Percentiles rank a stretch among this genome's conserved stretches.
These are phyloP conservation scores for Pythium phragmiticola DNA, from an alignment of 352 stramenopile genomes.

Conservation along the genomic window DNA sequence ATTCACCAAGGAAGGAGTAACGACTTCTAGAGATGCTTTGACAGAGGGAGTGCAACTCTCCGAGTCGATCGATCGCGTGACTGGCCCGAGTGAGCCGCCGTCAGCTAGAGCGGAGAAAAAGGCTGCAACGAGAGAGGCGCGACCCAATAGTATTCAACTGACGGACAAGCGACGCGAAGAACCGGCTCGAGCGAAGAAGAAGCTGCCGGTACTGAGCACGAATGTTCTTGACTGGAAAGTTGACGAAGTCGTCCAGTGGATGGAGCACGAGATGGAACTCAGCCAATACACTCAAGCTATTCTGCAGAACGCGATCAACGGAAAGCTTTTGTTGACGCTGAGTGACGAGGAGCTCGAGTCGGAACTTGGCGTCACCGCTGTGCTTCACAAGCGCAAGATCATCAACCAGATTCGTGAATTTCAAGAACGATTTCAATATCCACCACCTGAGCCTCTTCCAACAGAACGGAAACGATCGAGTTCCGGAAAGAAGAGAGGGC, in stretches of 20 bases:
- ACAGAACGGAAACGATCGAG: conserved; percentile 8
- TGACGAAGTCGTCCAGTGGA: conserved; percentile 46
- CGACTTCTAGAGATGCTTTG: neutral
- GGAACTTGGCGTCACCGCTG: conserved; percentile 34
- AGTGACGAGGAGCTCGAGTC: conserved; percentile 36
- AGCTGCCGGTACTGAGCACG: conserved; percentile 21
- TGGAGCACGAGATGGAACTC: conserved; percentile 48
- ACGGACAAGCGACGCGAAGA: neutral
- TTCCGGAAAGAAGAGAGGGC: conserved; percentile 14
- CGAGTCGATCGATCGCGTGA: neutral
- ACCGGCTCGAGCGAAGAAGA: conserved; percentile 10
- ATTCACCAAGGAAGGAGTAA: neutral
- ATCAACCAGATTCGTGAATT: conserved; percentile 42
- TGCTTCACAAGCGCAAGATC: conserved; percentile 47
- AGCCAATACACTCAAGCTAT: conserved; percentile 38
- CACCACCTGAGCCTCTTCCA: neutral
- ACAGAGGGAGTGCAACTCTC: neutral
- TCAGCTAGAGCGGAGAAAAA: neutral
- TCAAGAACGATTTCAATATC: conserved; percentile 36
- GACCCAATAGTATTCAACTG: neutral
- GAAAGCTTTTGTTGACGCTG: conserved; percentile 43
- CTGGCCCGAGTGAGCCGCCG: neutral
- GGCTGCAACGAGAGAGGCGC: neutral
- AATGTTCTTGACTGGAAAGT: conserved; percentile 52
- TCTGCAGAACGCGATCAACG: conserved; percentile 41